Conservation (phyloP, 352 stramenopile genomes). For the Globisporangium parvum region DNA sequence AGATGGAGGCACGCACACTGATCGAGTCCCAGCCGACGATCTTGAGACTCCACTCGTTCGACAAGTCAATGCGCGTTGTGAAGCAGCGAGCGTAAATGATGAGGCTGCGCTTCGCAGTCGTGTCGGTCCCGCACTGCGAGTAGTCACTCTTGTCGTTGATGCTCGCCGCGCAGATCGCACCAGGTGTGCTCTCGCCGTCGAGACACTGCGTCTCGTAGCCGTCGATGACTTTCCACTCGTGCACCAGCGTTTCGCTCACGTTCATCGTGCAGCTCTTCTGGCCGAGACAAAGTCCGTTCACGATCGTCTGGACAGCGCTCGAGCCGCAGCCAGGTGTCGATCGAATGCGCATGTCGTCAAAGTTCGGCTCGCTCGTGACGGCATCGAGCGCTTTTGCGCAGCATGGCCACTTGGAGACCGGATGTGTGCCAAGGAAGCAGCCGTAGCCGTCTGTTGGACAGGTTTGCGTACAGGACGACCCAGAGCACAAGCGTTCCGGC, state of each 20-base stretch:
- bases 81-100: slow-evolving; percentile 75
- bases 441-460: slow-evolving; percentile 41
- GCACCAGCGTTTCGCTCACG: slow-evolving; percentile 48
- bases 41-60: slow-evolving; percentile 60
- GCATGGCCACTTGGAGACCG: slow-evolving; percentile 55
- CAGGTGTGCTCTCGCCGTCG: slow-evolving; percentile 24
- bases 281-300: slow-evolving; percentile 62
- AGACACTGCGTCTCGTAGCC: slow-evolving; percentile 33
- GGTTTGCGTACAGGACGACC: slow-evolving; percentile 17
- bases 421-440: slow-evolving; percentile 65
- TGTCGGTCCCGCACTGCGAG: slow-evolving; percentile 27
- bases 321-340: slow-evolving; percentile 35
- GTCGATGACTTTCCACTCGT: slow-evolving; percentile 51
- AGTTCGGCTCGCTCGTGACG: slow-evolving; percentile 25
- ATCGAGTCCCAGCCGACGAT: slow-evolving; percentile 80
- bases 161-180: slow-evolving; percentile 28
- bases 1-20: slow-evolving; percentile 31
- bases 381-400: slow-evolving; percentile 40
- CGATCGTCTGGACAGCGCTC: slow-evolving; percentile 47
- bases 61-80: slow-evolving; percentile 71
- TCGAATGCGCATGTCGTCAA: slow-evolving; percentile 53
- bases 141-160: slow-evolving; percentile 60
- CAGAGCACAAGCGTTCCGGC: slow-evolving; percentile 13
- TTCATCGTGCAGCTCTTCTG: slow-evolving; percentile 61
- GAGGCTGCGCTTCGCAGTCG: slow-evolving; percentile 25